Conservation (phyloP, 1,139 yeast genomes). For the Geotrichum carabidarum region DNA sequence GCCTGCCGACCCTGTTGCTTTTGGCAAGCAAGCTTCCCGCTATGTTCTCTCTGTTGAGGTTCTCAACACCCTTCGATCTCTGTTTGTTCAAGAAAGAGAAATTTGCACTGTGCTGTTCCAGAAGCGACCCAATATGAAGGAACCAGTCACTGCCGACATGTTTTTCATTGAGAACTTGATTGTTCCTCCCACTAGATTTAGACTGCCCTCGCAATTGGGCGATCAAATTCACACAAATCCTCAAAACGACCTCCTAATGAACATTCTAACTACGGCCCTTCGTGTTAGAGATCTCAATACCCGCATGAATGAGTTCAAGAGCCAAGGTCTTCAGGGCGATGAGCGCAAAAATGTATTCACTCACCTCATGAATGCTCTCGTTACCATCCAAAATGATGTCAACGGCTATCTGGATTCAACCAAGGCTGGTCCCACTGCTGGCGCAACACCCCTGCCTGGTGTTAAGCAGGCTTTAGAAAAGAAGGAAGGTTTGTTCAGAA, state of each 20-base stretch:
- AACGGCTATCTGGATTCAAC: constrained; percentile 91
- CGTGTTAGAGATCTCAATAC: constrained; percentile 85
- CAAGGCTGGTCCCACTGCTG: constrained; percentile 69
- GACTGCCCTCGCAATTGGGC: constrained; percentile 94
- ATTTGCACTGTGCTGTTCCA: constrained; percentile 54
- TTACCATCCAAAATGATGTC: constrained; percentile 89
- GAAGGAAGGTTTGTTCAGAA: constrained; percentile 97
- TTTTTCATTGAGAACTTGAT: constrained; percentile 83
- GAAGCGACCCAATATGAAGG: constrained; percentile 59
- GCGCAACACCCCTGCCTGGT: constrained; percentile 83
- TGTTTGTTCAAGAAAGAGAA: constrained; percentile 60
- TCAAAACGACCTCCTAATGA: constrained; percentile 82
- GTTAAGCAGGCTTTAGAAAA: constrained; percentile 95
- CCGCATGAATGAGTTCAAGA: constrained; percentile 52
- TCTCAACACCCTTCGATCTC: constrained; percentile 65
- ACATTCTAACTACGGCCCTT: constrained; percentile 71
- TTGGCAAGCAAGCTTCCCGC: constrained; percentile 47
- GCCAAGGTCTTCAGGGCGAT: constrained; percentile 58
- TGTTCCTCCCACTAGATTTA: constrained; percentile 94
- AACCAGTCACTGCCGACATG: constrained; percentile 66
- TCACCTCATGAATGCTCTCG: constrained; percentile 91
- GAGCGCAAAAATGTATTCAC: constrained; percentile 76
- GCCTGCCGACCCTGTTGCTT: constrained; percentile 25
- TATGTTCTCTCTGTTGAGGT: constrained; percentile 85
- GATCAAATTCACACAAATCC: constrained; percentile 93